Evolutionary conservation across 1,139 yeast species (phyloP).

Genomic region (Saccharomyces hybrid): DNA sequence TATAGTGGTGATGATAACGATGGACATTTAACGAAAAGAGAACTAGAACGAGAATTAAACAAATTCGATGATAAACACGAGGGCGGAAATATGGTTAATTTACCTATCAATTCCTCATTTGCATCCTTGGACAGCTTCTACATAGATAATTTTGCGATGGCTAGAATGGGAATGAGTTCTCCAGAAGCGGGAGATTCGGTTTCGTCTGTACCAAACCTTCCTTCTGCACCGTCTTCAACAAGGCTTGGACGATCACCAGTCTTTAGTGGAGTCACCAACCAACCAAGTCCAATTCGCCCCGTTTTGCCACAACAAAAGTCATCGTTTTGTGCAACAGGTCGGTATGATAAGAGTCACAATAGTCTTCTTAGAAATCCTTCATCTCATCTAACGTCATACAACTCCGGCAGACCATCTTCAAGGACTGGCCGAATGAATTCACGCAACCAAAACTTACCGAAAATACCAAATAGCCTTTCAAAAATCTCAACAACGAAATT

Average conservation of each 20-base stretch:
- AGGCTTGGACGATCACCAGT: slow-evolving; percentile 1
- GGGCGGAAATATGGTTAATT: slow-evolving; percentile 35
- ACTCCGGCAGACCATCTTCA: slow-evolving; percentile 6
- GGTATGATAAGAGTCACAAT: not conserved
- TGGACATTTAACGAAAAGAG: slow-evolving; percentile 31
- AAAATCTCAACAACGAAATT: not conserved
- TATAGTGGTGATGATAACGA: slow-evolving; percentile 47
- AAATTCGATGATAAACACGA: slow-evolving; percentile 27
- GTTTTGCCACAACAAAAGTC: not conserved
- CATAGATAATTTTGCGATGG: slow-evolving; percentile 42
- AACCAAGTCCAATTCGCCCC: not conserved
- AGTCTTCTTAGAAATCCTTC: slow-evolving; percentile 4
- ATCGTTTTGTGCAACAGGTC: not conserved
- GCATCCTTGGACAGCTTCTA: slow-evolving; percentile 70
- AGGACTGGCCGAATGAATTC: slow-evolving; percentile 4
- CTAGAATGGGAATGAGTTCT: slow-evolving; percentile 15
- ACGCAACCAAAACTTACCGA: not conserved
- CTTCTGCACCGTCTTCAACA: not conserved
- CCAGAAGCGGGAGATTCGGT: slow-evolving; percentile 5
- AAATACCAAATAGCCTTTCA: not conserved
- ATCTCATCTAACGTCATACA: slow-evolving; percentile 1
- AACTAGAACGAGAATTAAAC: slow-evolving; percentile 21
- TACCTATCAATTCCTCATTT: slow-evolving; percentile 66
- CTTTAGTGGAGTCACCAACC: not conserved
- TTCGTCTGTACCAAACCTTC: not conserved